Conservation (phyloP, 768 basidiomycete genomes). For the Tulasnella sp. region DNA sequence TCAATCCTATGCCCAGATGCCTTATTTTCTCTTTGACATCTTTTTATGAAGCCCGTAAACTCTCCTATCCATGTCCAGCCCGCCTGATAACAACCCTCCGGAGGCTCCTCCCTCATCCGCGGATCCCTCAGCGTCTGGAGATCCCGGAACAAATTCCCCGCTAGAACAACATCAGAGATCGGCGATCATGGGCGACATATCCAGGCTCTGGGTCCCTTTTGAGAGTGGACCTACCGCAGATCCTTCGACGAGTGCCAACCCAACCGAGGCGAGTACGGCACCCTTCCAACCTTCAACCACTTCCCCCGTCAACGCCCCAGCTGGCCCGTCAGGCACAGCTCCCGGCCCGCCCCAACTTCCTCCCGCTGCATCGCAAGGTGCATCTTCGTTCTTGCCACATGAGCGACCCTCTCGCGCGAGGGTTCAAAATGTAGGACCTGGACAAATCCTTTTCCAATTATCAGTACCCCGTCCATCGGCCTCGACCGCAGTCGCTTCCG, state of each 20-base stretch:
- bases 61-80: neutral
- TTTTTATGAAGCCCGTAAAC: neutral
- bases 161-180: neutral
- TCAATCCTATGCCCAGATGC: neutral
- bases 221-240: neutral
- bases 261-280: neutral
- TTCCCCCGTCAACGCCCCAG: neutral
- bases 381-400: neutral
- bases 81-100: neutral
- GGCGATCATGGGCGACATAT: neutral
- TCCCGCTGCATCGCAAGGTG: neutral
- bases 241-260: neutral
- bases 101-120: neutral
- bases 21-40: too few relatives aligned
- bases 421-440: neutral
- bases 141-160: neutral
- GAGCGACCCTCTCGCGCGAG: neutral
- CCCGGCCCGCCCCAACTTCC: neutral
- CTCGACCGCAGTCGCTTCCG: neutral
- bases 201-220: neutral
- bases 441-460: neutral
- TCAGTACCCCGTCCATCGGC: neutral
- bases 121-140: neutral
- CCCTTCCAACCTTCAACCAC: neutral
- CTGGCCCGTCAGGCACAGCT: neutral